Evolutionary conservation across 2,329 filamentous ascomycete genomes (phyloP).

Genomic region (Ophiocordyceps camponoti-leonardi): DNA sequence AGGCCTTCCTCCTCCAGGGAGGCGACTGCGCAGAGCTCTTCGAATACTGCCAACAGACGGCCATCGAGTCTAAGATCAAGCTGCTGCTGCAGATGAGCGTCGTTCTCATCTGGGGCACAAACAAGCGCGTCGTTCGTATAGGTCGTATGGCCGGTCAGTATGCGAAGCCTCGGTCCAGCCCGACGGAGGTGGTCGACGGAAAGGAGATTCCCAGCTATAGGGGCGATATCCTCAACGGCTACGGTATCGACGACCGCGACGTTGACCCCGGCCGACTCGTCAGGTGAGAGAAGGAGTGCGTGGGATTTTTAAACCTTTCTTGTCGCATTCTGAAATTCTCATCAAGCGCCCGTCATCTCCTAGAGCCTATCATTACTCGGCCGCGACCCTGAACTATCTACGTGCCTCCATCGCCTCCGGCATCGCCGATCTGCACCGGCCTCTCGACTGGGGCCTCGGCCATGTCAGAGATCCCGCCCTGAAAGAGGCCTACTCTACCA

Average conservation of each 20-base stretch:
- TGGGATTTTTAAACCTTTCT: neutral
- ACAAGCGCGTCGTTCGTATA: slow-evolving; percentile 76
- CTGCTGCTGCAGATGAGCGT: slow-evolving; percentile 92
- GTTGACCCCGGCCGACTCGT: slow-evolving; percentile 76
- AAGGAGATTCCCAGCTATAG: slow-evolving; percentile 76
- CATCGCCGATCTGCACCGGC: slow-evolving; percentile 83
- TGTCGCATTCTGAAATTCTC: neutral
- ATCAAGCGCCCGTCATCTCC: slow-evolving; percentile 9
- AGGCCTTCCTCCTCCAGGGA: slow-evolving; percentile 86
- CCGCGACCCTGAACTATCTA: slow-evolving; percentile 86
- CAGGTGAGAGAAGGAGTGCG: slow-evolving; percentile 22
- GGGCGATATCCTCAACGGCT: slow-evolving; percentile 92
- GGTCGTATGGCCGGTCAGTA: slow-evolving; percentile 96
- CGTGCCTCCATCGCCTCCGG: slow-evolving; percentile 70
- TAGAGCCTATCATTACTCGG: slow-evolving; percentile 87
- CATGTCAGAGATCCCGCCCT: slow-evolving; percentile 74
- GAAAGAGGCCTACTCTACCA: slow-evolving; percentile 70
- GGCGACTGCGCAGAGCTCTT: slow-evolving; percentile 97
- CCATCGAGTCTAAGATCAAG: slow-evolving; percentile 94
- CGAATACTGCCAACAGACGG: slow-evolving; percentile 78
- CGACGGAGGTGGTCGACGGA: slow-evolving; percentile 67
- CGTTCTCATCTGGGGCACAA: slow-evolving; percentile 76
- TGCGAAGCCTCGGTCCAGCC: slow-evolving; percentile 83
- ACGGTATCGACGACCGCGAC: slow-evolving; percentile 52
- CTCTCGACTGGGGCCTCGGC: slow-evolving; percentile 85